Evolutionary conservation across 176 grass and related monocot species (phyloP), one percentile per base, ranked within the genome.

Genomic region (Carex scoparia): DNA sequence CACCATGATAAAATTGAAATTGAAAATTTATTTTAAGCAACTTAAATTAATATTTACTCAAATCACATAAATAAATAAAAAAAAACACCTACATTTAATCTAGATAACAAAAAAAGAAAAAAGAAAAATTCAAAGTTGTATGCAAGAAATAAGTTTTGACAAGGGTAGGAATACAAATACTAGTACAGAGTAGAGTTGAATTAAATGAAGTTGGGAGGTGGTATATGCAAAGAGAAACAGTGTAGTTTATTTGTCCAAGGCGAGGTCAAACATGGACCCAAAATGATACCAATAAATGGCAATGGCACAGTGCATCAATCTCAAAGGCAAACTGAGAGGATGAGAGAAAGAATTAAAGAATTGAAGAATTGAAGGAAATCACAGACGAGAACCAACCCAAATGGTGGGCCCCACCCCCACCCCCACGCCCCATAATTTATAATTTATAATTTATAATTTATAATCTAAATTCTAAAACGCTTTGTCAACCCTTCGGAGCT

Each of bases 401-500:
- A 79, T 27, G 48, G 71, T 51, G 83, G 48, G 60, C 0, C 66
- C 49, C 73, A 35, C 10, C 1, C 30, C 5, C 28, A 37, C 44
- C 0, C 66, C 49, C 73, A 35, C 10, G 2, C 30, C 5, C 28
- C n/a, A 10, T 2, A 69, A 32, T 69, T 79, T 68, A 28, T 67
- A 57, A 57, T 38, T n/a, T n/a, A n/a, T n/a, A n/a, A n/a, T n/a
- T 79, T 68, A 28, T 67, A 57, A 2, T 33, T 33, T 33, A 1
- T 33, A 33, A 33, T 33, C 32, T 33, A 33, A 33, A 33, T 33
- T 19, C 16, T 15, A 14, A 65, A 15, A 54, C 33, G 63, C n/a
- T 86, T 86, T 86, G 94, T 95, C 94, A 93, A 95, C 94, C 75
- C 30, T 85, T 84, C 2, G 42, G 80, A 84, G 86, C 79, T 89